These are phyloP conservation scores for Epichloe amarillans DNA, from an alignment of 2,329 filamentous ascomycete species.

Conservation along the genomic window DNA sequence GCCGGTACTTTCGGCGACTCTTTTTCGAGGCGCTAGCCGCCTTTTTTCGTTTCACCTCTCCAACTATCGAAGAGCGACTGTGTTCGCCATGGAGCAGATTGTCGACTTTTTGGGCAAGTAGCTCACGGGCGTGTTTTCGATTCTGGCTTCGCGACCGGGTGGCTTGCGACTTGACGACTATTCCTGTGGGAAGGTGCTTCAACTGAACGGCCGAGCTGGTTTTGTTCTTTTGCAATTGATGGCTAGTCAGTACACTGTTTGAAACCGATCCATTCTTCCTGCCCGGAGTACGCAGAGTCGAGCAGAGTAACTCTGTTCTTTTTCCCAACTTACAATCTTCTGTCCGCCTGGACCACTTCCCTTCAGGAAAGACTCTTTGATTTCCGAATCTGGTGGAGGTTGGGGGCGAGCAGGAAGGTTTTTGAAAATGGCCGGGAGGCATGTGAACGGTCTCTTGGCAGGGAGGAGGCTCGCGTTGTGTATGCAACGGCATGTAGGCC, in stretches of 20 bases:
- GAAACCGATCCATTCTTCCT: too few species aligned
- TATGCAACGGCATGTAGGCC: not conserved
- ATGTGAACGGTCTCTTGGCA: conserved; percentile 17
- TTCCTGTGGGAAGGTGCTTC: conserved; percentile 76
- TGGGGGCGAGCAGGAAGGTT: conserved; percentile 65
- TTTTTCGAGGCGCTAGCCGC: conserved; percentile 73
- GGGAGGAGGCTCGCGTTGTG: not conserved
- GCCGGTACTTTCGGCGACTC: conserved; percentile 63
- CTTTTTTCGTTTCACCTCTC: conserved; percentile 49
- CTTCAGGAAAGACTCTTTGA: conserved; percentile 77
- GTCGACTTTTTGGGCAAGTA: conserved; percentile 66
- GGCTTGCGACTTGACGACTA: conserved; percentile 88
- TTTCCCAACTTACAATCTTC: conserved; percentile 57
- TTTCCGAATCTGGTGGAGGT: conserved; percentile 61
- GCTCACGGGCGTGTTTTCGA: conserved; percentile 64
- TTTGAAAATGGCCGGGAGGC: conserved; percentile 14
- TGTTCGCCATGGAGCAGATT: conserved; percentile 56
- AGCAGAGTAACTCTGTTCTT: not conserved
- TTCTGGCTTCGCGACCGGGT: conserved; percentile 82
- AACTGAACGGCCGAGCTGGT: conserved; percentile 90
- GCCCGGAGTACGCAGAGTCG: too few species aligned
- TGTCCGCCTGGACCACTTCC: conserved; percentile 89
- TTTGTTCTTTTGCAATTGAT: conserved; percentile 55
- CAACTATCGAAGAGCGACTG: conserved; percentile 53
- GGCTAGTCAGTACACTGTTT: not conserved